These are phyloP conservation scores for Choiromyces venosus DNA, from an alignment of 495 filamentous ascomycete genomes.

Conservation along the genomic window DNA sequence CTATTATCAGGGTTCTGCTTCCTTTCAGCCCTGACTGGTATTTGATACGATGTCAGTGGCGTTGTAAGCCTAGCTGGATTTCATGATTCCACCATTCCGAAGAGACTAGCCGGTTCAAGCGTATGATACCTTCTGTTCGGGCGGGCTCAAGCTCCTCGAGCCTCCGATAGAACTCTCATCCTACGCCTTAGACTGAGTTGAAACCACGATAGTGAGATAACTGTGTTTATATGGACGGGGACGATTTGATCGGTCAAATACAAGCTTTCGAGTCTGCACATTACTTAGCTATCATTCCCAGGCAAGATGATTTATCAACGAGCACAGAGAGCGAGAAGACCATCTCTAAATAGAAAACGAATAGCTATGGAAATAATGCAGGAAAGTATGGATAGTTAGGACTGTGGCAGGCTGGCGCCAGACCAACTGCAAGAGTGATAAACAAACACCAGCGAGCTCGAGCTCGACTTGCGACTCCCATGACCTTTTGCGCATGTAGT, in stretches of 20 bases:
- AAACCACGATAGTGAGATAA: background rate
- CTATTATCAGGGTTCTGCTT: background rate
- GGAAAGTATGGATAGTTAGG: too few species aligned
- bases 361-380: background rate
- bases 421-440: background rate
- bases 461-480: background rate
- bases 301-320: background rate
- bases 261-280: background rate
- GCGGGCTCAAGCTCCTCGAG: background rate
- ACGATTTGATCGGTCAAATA: background rate
- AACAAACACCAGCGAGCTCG: background rate
- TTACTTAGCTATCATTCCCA: background rate
- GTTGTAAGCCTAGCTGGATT: background rate
- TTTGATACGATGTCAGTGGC: background rate
- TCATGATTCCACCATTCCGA: background rate
- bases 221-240: background rate
- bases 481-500: background rate
- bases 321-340: background rate
- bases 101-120: background rate
- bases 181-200: background rate
- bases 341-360: background rate
- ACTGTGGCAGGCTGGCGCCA: background rate
- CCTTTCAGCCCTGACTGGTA: background rate
- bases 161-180: background rate
- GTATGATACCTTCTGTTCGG: background rate